Evolutionary conservation across 306 rosid genomes (phyloP), one percentile per base, ranked within the genome.

Genomic region (Ammopiptanthus mongolicus): DNA sequence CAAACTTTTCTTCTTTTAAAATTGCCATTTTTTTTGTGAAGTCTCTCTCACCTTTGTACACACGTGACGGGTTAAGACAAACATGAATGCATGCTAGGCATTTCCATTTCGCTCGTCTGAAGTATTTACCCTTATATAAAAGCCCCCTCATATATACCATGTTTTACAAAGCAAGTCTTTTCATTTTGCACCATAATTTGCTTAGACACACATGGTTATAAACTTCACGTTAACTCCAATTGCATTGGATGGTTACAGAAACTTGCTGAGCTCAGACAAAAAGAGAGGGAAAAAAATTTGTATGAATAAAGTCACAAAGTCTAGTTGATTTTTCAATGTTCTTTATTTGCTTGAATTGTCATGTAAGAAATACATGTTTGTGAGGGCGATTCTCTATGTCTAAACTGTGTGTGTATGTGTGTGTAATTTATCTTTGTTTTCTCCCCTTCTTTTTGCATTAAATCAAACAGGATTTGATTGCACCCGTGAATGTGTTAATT

Each of bases 21-120:
- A 15, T 33, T 36, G 44, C 14, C 1, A 21, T 21, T 69, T 60
- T 19, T 66, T 25, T 48, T 14, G 29, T 46, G 34, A 10, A 3
- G 19, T 47, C n/a, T 33, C 61, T 66, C 50, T 71, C 61, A 17
- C 82, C 59, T 86, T 76, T 75, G 80, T 63, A 15, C 69, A 67
- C 89, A 85, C 83, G 91, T 85, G 96, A 87, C 83, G 72, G 61
- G 84, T 75, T 59, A 73, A 25, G 85, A 86, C 90, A 69, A 81
- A 85, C 58, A 34, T 14, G 17, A 73, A 23, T 82, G 74, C 86
- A 64, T 64, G 66, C 71, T 52, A 76, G 50, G 12, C 42, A 6
- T 42, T 68, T 69, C 57, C 68, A 14, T 21, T 25, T 69, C 28
- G 39, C 42, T 50, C 13, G 6, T 7, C 60, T 73, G 15, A 57